Evolutionary conservation across 345 rosid genomes (phyloP), one percentile per base, ranked within the genome.

Genomic region (Hevea brasiliensis): DNA sequence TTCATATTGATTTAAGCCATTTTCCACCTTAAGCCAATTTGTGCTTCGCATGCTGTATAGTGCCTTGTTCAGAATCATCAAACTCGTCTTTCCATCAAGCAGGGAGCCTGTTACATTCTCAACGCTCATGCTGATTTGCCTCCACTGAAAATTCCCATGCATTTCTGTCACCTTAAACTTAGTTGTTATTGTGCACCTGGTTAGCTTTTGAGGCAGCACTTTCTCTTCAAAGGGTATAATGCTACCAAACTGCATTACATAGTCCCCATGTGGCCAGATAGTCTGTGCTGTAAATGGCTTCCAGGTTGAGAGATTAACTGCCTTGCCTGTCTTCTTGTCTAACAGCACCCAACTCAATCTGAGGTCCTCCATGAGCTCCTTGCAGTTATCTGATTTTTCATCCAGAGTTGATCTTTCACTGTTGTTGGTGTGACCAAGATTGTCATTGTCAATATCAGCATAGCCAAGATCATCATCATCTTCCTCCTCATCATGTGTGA

Each of bases 281-380:
- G 74, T 84, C 47, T 67, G 47, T 8, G 62, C 77, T 0, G 23
- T 67, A 61, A 82, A 3, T 24, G 83, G 83, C 80, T 72, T 81
- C 84, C 81, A 72, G 54, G 74, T 82, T 0, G 79, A 82, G 65
- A 80, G 77, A 50, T 82, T 84, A 27, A 80, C 85, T n/a, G 81
- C 42, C 56, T 67, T 80, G 15, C 87, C 86, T 42, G 67, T 48
- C 26, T 73, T 88, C 75, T 68, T 83, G 68, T 80, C 83, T 40
- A 84, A 61, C 55, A 81, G 51, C 67, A 82, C 77, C 84, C 85
- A 80, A 71, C 87, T 79, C 74, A 79, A 47, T 67, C 82, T 71
- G 23, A 81, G 42, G 4, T 73, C 48, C 27, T 73, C 59, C 20
- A 4, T 48, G 24, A 85, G 60, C 32, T 80, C 62, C 14, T 70